Percentiles rank a stretch among this genome's conserved stretches.
These are phyloP conservation scores for Strombidium stylifer DNA, from an alignment of 73 alveolate genomes.

Conservation along the genomic window DNA sequence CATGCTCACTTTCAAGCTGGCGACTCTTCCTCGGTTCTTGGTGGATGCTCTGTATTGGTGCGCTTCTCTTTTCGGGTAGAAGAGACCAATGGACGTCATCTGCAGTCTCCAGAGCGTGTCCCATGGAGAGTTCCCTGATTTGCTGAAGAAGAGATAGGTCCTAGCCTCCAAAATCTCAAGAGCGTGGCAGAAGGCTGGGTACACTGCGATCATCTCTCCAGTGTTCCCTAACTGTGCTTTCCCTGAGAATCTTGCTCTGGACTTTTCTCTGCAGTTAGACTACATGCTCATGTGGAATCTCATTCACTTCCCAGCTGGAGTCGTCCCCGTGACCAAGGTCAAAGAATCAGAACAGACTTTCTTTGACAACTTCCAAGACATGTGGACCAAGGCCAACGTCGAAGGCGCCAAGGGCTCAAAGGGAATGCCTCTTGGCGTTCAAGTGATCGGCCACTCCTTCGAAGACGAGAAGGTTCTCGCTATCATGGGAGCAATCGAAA, in stretches of 20 bases:
- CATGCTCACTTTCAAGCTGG: too few relatives aligned
- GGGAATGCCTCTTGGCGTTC: constrained; percentile 79
- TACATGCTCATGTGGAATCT: constrained; percentile 4
- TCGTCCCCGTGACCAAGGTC: constrained; percentile 6
- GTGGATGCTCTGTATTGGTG: too few relatives aligned
- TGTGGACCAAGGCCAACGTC: constrained; percentile 19
- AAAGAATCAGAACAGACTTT: neutral
- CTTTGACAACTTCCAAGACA: constrained; percentile 19
- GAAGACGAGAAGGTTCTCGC: constrained; percentile 77
- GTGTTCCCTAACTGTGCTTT: constrained; percentile 6
- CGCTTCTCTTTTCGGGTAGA: too few relatives aligned
- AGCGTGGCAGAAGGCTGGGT: too few relatives aligned
- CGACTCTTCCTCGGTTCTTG: too few relatives aligned
- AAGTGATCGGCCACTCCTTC: constrained; percentile 66
- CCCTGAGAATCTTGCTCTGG: neutral
- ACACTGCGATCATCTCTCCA: constrained; percentile 13
- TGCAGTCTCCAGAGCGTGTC: too few relatives aligned
- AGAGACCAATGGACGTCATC: too few relatives aligned
- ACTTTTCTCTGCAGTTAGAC: neutral
- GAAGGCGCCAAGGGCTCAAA: constrained; percentile 60
- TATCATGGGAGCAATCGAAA: constrained; percentile 62
- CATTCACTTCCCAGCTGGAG: constrained; percentile 7
- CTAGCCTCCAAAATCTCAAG: too few relatives aligned
- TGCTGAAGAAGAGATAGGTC: too few relatives aligned
- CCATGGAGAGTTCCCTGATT: too few relatives aligned